Evolutionary conservation across 192 early-diverging fungal genomes (phyloP).

Genomic region (Rhizoclosmatium globosum): DNA sequence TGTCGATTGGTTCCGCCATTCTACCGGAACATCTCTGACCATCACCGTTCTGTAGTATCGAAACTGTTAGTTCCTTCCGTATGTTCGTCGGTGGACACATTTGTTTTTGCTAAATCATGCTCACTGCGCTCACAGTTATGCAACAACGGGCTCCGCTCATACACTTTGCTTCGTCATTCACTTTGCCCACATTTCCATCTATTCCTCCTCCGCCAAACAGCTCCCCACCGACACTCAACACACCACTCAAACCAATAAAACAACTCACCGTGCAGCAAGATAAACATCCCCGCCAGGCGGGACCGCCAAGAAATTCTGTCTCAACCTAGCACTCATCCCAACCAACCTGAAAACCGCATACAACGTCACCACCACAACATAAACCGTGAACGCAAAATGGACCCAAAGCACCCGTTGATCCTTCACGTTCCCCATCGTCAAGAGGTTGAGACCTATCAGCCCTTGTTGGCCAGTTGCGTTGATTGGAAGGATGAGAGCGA

Average conservation of each 20-base stretch:
- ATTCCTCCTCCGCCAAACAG: too few relatives aligned
- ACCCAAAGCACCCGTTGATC: constrained; percentile 67
- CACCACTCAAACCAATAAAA: too few relatives aligned
- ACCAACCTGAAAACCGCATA: constrained; percentile 67
- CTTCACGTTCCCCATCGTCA: constrained; percentile 79
- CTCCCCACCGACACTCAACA: too few relatives aligned
- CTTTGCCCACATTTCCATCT: not conserved
- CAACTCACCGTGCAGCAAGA: too few relatives aligned
- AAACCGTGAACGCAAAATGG: constrained; percentile 56
- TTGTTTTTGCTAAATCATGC: too few relatives aligned
- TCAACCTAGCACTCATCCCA: constrained; percentile 64
- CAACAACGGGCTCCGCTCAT: too few relatives aligned
- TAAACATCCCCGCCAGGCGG: too few relatives aligned
- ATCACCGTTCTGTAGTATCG: constrained; percentile 70
- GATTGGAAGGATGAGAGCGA: constrained; percentile 73
- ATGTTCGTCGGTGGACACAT: constrained; percentile 35
- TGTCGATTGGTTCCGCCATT: constrained; percentile 47
- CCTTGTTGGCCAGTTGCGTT: constrained; percentile 59
- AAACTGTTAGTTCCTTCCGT: constrained; percentile 50
- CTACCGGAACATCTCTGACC: constrained; percentile 72
- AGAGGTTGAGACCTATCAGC: constrained; percentile 58
- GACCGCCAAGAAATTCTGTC: constrained; percentile 59
- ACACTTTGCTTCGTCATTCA: not conserved
- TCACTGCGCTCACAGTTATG: too few relatives aligned
- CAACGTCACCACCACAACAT: constrained; percentile 46